Evolutionary conservation across 495 filamentous ascomycete species (phyloP).

Genomic region (Podospora pseudopauciseta): DNA sequence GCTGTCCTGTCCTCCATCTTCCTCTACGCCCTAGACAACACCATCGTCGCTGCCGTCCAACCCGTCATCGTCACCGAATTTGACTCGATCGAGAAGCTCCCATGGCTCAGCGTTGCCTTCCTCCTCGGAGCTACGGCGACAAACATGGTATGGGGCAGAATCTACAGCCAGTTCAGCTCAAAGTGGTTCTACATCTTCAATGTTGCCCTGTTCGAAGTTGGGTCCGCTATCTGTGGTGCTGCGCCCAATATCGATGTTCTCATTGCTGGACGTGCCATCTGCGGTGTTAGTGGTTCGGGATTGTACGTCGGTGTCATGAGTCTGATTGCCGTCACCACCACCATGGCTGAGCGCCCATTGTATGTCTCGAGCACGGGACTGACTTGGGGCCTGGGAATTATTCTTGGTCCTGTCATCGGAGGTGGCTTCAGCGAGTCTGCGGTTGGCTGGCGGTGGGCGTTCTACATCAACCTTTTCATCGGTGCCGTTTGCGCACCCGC

Average conservation of each 20-base stretch:
- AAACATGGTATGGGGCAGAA: conserved; percentile 37
- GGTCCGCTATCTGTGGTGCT: conserved; percentile 49
- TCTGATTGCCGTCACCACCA: conserved; percentile 43
- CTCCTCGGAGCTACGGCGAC: conserved; percentile 43
- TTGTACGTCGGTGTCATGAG: conserved; percentile 50
- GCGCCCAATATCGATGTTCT: conserved; percentile 25
- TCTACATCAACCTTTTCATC: conserved; percentile 67
- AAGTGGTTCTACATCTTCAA: conserved; percentile 52
- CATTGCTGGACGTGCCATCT: conserved; percentile 48
- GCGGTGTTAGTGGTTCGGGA: conserved; percentile 44
- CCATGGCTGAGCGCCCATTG: conserved; percentile 40
- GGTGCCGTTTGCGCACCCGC: conserved; percentile 52
- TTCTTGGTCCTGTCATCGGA: conserved; percentile 60
- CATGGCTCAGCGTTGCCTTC: conserved; percentile 52
- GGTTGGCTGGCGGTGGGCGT: conserved; percentile 60
- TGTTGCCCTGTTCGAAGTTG: conserved; percentile 50
- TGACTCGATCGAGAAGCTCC: conserved; percentile 45
- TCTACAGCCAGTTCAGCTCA: conserved; percentile 50
- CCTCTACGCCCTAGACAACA: conserved; percentile 57
- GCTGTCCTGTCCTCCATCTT: conserved; percentile 50
- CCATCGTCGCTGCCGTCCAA: conserved; percentile 58
- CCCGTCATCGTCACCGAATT: conserved; percentile 47
- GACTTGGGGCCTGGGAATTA: conserved; percentile 50
- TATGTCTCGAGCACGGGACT: conserved; percentile 45
- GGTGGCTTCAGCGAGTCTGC: conserved; percentile 53